Conservation (phyloP, 345 rosid genomes). For the Syzygium grande region DNA sequence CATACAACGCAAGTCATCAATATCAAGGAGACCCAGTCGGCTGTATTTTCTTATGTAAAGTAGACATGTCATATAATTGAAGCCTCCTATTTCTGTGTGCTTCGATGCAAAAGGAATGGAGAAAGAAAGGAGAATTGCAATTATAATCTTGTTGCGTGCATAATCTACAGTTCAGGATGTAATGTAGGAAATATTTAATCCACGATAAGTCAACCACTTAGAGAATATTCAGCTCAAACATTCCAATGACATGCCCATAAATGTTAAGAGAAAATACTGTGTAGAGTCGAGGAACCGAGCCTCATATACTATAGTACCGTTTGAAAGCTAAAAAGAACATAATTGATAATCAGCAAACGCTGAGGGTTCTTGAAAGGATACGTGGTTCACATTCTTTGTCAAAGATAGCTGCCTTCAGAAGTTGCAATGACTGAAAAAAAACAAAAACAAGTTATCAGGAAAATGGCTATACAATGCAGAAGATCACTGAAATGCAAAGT, state of each 20-base stretch:
- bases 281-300: conserved; percentile 41
- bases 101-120: not conserved
- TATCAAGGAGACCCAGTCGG: not conserved
- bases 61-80: not conserved
- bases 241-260: conserved; percentile 85
- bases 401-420: conserved; percentile 60
- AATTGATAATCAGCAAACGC: not conserved
- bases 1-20: not conserved
- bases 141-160: not conserved
- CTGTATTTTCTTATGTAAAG: not conserved
- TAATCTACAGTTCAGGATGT: not conserved
- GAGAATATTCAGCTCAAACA: conserved; percentile 96
- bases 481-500: not conserved
- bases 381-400: conserved; percentile 76
- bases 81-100: not conserved
- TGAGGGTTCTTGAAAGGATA: conserved; percentile 30
- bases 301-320: not conserved
- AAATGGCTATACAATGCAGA: not conserved
- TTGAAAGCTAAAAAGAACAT: not conserved
- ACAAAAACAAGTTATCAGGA: conserved; percentile 2
- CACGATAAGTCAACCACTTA: conserved; percentile 24
- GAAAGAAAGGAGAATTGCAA: not conserved
- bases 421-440: conserved; percentile 63
- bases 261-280: conserved; percentile 85
- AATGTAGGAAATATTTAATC: not conserved